Evolutionary conservation across 257 asterid species (phyloP).

Genomic region (Nyctanthes arbortristis): DNA sequence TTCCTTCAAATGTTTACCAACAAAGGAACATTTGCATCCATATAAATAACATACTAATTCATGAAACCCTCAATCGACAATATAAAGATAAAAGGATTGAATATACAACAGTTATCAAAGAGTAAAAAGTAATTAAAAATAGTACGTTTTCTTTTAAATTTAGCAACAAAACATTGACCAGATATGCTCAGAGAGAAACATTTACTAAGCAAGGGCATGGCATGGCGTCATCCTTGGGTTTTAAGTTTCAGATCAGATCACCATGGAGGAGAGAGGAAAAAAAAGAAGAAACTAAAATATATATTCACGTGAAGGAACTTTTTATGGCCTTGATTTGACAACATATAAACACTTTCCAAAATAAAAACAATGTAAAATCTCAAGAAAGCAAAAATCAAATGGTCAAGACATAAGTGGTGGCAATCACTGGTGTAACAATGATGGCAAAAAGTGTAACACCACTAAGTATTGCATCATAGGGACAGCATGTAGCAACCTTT

Average conservation of each 20-base stretch:
- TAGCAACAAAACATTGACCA: constrained; percentile 4
- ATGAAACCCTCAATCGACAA: neutral
- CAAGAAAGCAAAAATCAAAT: constrained; percentile 1
- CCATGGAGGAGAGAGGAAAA: neutral
- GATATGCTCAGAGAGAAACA: neutral
- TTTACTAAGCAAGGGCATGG: neutral
- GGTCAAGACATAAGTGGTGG: neutral
- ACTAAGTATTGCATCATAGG: neutral
- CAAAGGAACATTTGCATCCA: neutral
- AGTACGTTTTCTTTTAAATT: neutral
- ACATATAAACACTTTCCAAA: no score
- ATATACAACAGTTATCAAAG: neutral
- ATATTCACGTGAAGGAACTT: no score
- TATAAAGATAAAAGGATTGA: neutral
- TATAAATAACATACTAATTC: neutral
- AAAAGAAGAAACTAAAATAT: neutral
- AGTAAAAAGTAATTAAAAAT: neutral
- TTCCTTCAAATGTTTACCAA: neutral
- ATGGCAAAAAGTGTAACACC: neutral
- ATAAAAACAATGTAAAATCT: neutral
- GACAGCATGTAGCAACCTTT: constrained; percentile 5
- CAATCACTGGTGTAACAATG: neutral
- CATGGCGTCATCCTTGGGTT: neutral
- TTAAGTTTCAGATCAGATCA: neutral
- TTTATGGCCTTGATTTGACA: no score